These are phyloP conservation scores for Hebeloma cylindrosporum DNA, from an alignment of 768 basidiomycete species.

Conservation along the genomic window DNA sequence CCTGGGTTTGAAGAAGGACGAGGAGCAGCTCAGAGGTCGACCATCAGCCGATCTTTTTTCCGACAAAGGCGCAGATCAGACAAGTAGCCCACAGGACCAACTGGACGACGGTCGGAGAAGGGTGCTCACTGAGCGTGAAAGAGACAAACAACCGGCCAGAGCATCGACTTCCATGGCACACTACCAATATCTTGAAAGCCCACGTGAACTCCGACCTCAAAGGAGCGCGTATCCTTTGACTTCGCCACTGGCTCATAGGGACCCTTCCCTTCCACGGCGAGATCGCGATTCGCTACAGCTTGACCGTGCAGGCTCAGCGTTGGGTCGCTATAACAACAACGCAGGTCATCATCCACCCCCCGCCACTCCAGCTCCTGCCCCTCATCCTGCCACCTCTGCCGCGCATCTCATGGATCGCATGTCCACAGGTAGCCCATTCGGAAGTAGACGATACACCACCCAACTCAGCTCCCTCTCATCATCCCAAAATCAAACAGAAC, in stretches of 20 bases:
- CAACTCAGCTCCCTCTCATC: slow-evolving; percentile 19
- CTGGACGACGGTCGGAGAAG: slow-evolving; percentile 26
- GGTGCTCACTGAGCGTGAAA: slow-evolving; percentile 19
- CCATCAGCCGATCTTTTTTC: too few species aligned
- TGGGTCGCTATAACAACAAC: slow-evolving; percentile 22
- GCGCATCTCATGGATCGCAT: slow-evolving; percentile 23
- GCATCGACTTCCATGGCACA: slow-evolving; percentile 60
- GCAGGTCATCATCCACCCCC: too few species aligned
- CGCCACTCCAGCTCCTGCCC: too few species aligned
- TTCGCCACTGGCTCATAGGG: slow-evolving; percentile 17
- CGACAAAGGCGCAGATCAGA: slow-evolving; percentile 30
- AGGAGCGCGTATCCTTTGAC: slow-evolving; percentile 39
- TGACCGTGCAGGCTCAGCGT: slow-evolving; percentile 22
- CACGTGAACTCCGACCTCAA: slow-evolving; percentile 35
- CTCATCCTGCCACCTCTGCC: slow-evolving; percentile 10
- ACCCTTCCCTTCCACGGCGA: slow-evolving; percentile 11
- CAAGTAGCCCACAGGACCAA: slow-evolving; percentile 37
- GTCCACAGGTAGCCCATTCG: slow-evolving; percentile 25
- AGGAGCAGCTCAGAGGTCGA: slow-evolving; percentile 14
- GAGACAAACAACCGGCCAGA: slow-evolving; percentile 28
- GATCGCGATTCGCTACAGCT: slow-evolving; percentile 17
- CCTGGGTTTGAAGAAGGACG: slow-evolving; percentile 40
- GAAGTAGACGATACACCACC: slow-evolving; percentile 23
- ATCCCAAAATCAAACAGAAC: slow-evolving; percentile 45
- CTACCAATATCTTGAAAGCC: slow-evolving; percentile 35